Percentiles rank a stretch among this genome's conserved stretches.
phyloP scores from a whole-genome alignment of 148 eudicot species.

The Vaccinium myrtillus region DNA sequence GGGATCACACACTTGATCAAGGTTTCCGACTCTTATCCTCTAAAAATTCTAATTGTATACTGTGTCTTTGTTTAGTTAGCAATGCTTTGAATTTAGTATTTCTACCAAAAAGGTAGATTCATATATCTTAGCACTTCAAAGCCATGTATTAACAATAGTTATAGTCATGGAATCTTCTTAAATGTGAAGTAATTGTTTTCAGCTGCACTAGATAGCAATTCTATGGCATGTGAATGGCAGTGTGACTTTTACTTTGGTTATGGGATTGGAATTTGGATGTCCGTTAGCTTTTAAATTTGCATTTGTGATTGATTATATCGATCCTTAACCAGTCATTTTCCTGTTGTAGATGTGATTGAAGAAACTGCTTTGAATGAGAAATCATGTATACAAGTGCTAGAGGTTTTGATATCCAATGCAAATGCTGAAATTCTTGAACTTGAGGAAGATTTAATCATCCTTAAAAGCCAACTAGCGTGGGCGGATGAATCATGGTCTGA shows the following conservation, averaged over 20 bases:
- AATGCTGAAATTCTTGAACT: constrained; percentile 61
- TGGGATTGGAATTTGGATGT: constrained; percentile 35
- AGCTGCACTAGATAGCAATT: constrained; percentile 22
- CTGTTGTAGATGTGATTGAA: constrained; percentile 46
- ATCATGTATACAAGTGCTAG: constrained; percentile 50
- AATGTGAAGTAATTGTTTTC: constrained; percentile 12
- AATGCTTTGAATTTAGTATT: neutral
- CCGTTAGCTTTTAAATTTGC: neutral
- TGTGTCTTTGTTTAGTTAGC: constrained; percentile 5
- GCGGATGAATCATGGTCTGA: constrained; percentile 48
- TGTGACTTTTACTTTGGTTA: constrained; percentile 38
- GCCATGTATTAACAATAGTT: neutral
- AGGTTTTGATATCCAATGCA: constrained; percentile 45
- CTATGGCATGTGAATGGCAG: constrained; percentile 30
- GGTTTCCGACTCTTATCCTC: constrained; percentile 13
- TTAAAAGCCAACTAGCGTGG: constrained; percentile 56
- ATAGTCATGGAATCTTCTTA: neutral
- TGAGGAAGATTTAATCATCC: constrained; percentile 62
- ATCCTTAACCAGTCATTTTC: neutral
- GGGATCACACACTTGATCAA: constrained; percentile 39
- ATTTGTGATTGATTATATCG: neutral
- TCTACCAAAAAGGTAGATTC: neutral
- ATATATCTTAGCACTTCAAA: neutral
- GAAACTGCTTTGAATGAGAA: constrained; percentile 52
- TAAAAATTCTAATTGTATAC: constrained; percentile 3